phyloP scores from a whole-genome alignment of 306 rosid genomes.

The Neltuma alba region DNA sequence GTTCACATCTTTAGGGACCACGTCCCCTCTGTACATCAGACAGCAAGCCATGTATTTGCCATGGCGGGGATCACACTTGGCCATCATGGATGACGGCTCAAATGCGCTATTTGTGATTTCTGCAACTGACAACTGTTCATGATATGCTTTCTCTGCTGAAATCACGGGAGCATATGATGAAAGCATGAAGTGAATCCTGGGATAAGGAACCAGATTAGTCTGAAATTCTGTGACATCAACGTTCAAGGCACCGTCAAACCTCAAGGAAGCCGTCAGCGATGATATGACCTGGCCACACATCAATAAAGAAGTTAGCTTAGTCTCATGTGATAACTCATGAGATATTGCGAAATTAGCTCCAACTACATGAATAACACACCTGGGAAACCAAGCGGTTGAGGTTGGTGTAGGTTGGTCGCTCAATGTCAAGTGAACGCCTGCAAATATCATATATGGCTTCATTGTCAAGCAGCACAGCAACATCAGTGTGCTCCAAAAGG shows the following conservation, averaged over 20 bases:
- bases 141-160: slow-evolving; percentile 86
- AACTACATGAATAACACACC: slow-evolving; percentile 35
- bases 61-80: slow-evolving; percentile 83
- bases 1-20: slow-evolving; percentile 83
- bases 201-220: slow-evolving; percentile 84
- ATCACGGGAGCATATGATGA: slow-evolving; percentile 84
- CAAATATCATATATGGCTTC: slow-evolving; percentile 85
- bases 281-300: slow-evolving; percentile 61
- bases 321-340: neutral
- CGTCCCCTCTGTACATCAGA: slow-evolving; percentile 86
- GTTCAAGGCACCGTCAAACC: slow-evolving; percentile 83
- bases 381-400: slow-evolving; percentile 82
- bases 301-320: neutral
- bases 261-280: slow-evolving; percentile 73
- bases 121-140: slow-evolving; percentile 79
- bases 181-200: slow-evolving; percentile 88
- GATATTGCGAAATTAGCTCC: neutral
- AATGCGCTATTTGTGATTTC: slow-evolving; percentile 82
- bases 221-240: slow-evolving; percentile 86
- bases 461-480: slow-evolving; percentile 76
- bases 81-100: slow-evolving; percentile 92
- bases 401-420: slow-evolving; percentile 82
- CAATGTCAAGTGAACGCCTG: slow-evolving; percentile 85
- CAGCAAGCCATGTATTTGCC: slow-evolving; percentile 91
- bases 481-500: slow-evolving; percentile 81